Evolutionary conservation across 2,329 filamentous ascomycete genomes (phyloP), one percentile per base, ranked within the genome.

Genomic region (Pseudogymnoascus sp.): DNA sequence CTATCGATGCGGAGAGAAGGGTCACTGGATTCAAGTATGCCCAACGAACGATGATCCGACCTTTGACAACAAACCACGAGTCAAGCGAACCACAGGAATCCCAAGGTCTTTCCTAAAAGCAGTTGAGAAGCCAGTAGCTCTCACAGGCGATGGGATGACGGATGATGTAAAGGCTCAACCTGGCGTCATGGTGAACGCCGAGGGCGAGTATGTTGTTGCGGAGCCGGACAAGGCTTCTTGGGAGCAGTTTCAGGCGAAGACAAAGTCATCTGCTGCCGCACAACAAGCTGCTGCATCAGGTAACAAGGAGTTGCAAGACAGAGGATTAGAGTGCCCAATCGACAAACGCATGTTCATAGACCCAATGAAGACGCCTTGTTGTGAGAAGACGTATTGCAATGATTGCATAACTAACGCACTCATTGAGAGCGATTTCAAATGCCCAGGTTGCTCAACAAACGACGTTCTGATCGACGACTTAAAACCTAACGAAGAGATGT

Each of bases 351-450:
- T 96, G 83, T 97, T 97, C 78, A 87, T 95, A 86, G 91, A 97
- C 75, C 93, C 94, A 83, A 94, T 95, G 82, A 96, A 96, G 84
- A 97, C 94, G 72, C 93, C 94, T 67, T 99, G 94, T 84, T 99
- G 94, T 81, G 85, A 89, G 78, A 95, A 89, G 83, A 97, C 92
- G 73, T 99, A 96, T 81, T 99, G 94, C 83, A 94, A 94, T 84
- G 91, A 97, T 75, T 99, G 94, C 88, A 97, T 99, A 78, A 95
- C 94, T 74, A 96, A 96, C 84, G 90, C 92, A 77, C 87, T 99
- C 76, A 93, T 97, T 77, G 92, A 97, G 80, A 94, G 89, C 83
- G 94, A 99, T 82, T 91, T 99, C 77, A 81, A 92, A 75, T 99
- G 94, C 76, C 94, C 94, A 66, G 87, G 87, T 68, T 99, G 94